Evolutionary conservation across 768 basidiomycete genomes (phyloP).

Genomic region (Cystobasidium ongulense): DNA sequence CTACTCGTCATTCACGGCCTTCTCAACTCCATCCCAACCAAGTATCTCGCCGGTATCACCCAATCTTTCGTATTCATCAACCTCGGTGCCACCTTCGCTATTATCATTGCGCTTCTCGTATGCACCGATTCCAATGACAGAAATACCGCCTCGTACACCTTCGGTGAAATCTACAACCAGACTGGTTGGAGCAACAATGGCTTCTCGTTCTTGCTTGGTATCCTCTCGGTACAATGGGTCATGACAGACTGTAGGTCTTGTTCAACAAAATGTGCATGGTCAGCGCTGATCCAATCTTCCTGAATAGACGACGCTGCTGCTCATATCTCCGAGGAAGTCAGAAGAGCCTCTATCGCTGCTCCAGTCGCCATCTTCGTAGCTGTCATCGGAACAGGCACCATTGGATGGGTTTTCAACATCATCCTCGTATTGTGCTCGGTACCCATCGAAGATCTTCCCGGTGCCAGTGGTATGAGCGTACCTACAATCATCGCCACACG

Average conservation of each 20-base stretch:
- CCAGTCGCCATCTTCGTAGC: conserved; percentile 48
- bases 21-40: conserved; percentile 56
- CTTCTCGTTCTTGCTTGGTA: conserved; percentile 46
- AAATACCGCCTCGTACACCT: conserved; percentile 71
- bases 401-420: conserved; percentile 82
- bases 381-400: conserved; percentile 46
- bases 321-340: conserved; percentile 48
- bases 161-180: conserved; percentile 66
- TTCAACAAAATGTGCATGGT: neutral
- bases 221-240: conserved; percentile 31
- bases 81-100: conserved; percentile 69
- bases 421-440: conserved; percentile 70
- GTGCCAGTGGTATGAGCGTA: conserved; percentile 62
- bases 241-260: conserved; percentile 16
- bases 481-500: conserved; percentile 42
- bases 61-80: conserved; percentile 74
- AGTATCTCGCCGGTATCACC: conserved; percentile 65
- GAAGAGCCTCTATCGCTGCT: conserved; percentile 46
- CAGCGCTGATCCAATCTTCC: neutral
- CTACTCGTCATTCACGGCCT: conserved; percentile 70
- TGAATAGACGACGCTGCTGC: conserved; percentile 43
- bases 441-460: conserved; percentile 54
- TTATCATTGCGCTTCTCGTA: conserved; percentile 73
- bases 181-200: conserved; percentile 71
- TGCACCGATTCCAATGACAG: conserved; percentile 57